Percentiles rank a stretch among this genome's conserved stretches.
These are phyloP conservation scores for Coemansia sp. DNA, from an alignment of 192 early-diverging fungal genomes.

Conservation along the genomic window DNA sequence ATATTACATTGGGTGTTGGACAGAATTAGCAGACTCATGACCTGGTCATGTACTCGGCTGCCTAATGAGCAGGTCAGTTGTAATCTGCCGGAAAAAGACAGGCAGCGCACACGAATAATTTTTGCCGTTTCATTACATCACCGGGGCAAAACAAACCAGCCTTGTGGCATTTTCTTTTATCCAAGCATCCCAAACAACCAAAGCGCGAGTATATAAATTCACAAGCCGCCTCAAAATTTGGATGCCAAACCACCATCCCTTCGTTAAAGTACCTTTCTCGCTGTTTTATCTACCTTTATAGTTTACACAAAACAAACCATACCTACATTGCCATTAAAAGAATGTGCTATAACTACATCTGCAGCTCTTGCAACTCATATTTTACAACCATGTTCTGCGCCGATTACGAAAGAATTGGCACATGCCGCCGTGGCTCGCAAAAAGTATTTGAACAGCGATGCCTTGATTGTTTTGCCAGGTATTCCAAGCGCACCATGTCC, in stretches of 20 bases:
- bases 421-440: constrained; percentile 30
- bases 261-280: too few relatives aligned
- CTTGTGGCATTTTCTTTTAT: too few relatives aligned
- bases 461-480: constrained; percentile 39
- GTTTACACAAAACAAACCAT: too few relatives aligned
- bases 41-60: background rate
- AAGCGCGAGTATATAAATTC: too few relatives aligned
- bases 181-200: too few relatives aligned
- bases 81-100: background rate
- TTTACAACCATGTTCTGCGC: constrained; percentile 48
- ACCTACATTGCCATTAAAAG: background rate
- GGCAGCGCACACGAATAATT: too few relatives aligned
- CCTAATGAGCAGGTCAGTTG: background rate
- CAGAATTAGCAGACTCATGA: background rate
- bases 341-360: constrained; percentile 53
- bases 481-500: constrained; percentile 28
- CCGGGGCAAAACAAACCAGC: too few relatives aligned
- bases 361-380: constrained; percentile 36
- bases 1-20: background rate
- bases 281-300: too few relatives aligned
- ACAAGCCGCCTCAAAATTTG: too few relatives aligned
- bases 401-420: constrained; percentile 26
- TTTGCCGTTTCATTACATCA: too few relatives aligned
- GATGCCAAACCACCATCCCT: too few relatives aligned
- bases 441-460: constrained; percentile 32